These are phyloP conservation scores for Saccharum officinarum DNA, from an alignment of 176 grass and related monocot species.

Conservation along the genomic window DNA sequence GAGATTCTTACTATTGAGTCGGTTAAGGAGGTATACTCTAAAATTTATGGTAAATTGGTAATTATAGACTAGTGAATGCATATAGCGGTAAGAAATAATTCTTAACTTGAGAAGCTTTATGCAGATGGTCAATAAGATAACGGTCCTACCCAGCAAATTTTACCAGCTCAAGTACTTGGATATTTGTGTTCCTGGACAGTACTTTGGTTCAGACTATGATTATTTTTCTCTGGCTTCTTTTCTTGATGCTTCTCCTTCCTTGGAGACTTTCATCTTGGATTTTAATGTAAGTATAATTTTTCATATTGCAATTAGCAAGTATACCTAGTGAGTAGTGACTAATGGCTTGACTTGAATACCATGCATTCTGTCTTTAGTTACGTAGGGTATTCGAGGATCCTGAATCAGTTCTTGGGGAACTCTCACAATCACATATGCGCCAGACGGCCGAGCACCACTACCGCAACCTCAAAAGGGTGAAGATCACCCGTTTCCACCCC, in stretches of 20 bases:
- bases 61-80: background rate
- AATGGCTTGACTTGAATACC: background rate
- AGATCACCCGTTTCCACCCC: background rate
- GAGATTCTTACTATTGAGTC: background rate
- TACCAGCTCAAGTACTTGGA: background rate
- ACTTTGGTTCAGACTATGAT: background rate
- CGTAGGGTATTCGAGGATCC: background rate
- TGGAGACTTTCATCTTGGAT: constrained; percentile 21
- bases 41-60: background rate
- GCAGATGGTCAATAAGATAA: background rate
- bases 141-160: background rate
- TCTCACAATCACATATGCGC: background rate
- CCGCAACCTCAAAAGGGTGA: background rate
- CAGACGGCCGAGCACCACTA: background rate
- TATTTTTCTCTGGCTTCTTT: constrained; percentile 19
- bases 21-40: background rate
- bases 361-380: background rate
- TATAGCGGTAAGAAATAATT: background rate
- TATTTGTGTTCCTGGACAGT: background rate
- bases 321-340: background rate
- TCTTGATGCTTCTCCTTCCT: constrained; percentile 27
- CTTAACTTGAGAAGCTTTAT: background rate
- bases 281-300: background rate
- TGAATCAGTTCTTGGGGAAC: background rate
- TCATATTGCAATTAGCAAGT: background rate